Conservation (phyloP, 2,329 filamentous ascomycete genomes). For the Alternaria sp. region DNA sequence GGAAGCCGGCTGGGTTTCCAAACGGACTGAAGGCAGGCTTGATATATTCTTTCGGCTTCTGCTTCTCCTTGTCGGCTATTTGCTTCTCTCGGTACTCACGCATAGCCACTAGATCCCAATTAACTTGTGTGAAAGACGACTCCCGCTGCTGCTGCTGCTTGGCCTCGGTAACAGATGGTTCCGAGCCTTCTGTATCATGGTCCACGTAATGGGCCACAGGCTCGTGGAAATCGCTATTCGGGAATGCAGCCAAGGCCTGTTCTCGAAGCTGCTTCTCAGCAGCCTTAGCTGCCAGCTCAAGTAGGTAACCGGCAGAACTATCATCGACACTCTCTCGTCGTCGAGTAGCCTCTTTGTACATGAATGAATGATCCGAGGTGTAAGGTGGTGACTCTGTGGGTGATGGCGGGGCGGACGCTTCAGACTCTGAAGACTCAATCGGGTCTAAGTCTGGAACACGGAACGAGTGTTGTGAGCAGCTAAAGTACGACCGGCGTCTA, state of each 20-base stretch:
- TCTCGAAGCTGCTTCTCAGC: conserved; percentile 83
- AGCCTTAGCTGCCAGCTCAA: conserved; percentile 81
- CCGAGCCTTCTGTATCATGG: conserved; percentile 61
- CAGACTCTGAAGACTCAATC: conserved; percentile 69
- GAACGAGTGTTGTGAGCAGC: conserved; percentile 63
- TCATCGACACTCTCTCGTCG: conserved; percentile 75
- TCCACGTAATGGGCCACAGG: conserved; percentile 77
- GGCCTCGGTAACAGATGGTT: conserved; percentile 26
- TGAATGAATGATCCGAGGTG: conserved; percentile 59
- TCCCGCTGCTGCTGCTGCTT: conserved; percentile 58
- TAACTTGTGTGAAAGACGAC: conserved; percentile 70
- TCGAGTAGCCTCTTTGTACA: conserved; percentile 64
- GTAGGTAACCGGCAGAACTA: conserved; percentile 76
- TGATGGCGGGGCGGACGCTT: conserved; percentile 59
- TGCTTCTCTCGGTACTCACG: conserved; percentile 76
- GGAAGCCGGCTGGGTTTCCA: conserved; percentile 50
- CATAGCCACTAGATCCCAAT: conserved; percentile 84
- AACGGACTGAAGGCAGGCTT: conserved; percentile 45
- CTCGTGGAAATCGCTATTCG: conserved; percentile 73
- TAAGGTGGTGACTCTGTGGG: conserved; percentile 56
- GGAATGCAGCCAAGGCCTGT: conserved; percentile 77
- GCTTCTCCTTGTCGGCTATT: conserved; percentile 46
- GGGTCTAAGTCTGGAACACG: conserved; percentile 68
- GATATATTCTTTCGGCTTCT: conserved; percentile 27
- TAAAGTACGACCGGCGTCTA: conserved; percentile 46